Evolutionary conservation across 2,329 filamentous ascomycete genomes (phyloP).

Genomic region (Delphinella strobiligena): DNA sequence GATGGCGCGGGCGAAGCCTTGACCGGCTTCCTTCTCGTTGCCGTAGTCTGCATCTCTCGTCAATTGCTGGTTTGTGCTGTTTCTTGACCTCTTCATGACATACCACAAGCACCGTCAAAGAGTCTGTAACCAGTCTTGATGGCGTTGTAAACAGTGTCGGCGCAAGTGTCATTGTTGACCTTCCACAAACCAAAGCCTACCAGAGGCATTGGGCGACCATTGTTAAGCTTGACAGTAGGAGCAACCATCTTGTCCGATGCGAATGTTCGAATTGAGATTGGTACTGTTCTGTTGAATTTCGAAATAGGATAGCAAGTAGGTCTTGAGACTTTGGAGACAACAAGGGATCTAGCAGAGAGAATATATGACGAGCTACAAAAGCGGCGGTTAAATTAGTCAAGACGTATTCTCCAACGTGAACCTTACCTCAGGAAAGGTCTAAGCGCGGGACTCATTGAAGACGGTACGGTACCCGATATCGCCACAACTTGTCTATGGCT

Average conservation of each 20-base stretch:
- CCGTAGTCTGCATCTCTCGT: slow-evolving; percentile 53
- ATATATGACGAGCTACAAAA: no score
- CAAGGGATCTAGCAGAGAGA: slow-evolving; percentile 8
- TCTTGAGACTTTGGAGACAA: no score
- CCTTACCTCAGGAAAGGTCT: background rate
- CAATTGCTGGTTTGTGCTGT: background rate
- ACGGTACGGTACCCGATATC: no score
- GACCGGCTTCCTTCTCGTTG: slow-evolving; percentile 66
- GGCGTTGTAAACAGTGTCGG: slow-evolving; percentile 66
- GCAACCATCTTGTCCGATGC: slow-evolving; percentile 18
- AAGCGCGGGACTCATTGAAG: slow-evolving; percentile 1
- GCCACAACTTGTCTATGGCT: no score
- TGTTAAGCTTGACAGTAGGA: slow-evolving; percentile 24
- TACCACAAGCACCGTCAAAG: slow-evolving; percentile 49
- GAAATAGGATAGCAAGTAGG: slow-evolving; percentile 5
- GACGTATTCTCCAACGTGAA: background rate
- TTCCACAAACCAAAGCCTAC: slow-evolving; percentile 78
- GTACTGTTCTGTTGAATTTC: background rate
- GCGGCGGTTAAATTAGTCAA: background rate
- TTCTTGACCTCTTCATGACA: slow-evolving; percentile 10
- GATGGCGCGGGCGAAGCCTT: slow-evolving; percentile 69
- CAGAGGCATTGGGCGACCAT: slow-evolving; percentile 49
- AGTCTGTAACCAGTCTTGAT: slow-evolving; percentile 50
- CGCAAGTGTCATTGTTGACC: slow-evolving; percentile 59
- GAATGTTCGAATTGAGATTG: background rate